Conservation (phyloP, 2,329 filamentous ascomycete species). For the Cladosporium sp. region DNA sequence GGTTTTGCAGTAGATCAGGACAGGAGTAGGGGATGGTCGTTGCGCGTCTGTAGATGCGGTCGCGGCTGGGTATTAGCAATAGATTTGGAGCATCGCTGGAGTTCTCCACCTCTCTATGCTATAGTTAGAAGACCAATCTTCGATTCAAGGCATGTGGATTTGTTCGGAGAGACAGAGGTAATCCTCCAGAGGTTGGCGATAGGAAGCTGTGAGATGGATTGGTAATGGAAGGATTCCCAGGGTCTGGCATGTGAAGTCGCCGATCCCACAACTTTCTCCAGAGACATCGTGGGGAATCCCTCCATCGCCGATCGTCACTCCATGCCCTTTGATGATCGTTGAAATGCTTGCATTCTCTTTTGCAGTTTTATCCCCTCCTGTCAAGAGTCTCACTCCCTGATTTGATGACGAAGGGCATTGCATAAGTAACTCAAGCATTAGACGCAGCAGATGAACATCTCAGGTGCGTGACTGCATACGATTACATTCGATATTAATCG, state of each 20-base stretch:
- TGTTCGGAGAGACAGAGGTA: not conserved
- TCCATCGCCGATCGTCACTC: not conserved
- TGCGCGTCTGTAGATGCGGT: not conserved
- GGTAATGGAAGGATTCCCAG: not conserved
- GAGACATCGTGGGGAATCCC: not conserved
- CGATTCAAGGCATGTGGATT: not conserved
- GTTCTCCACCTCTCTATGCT: not conserved
- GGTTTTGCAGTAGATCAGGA: not conserved
- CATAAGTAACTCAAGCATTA: too few relatives aligned
- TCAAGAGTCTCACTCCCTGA: too few relatives aligned
- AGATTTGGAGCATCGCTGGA: not conserved
- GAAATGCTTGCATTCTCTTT: too few relatives aligned
- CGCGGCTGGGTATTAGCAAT: not conserved
- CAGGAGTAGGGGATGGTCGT: not conserved
- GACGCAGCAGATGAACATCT: too few relatives aligned
- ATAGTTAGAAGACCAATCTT: not conserved
- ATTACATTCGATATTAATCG: too few relatives aligned
- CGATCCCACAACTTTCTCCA: not conserved
- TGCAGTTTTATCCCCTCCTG: too few relatives aligned
- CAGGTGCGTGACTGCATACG: too few relatives aligned
- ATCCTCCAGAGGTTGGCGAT: not conserved
- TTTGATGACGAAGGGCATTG: too few relatives aligned
- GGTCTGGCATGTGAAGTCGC: conserved; percentile 7
- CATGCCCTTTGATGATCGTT: too few relatives aligned
- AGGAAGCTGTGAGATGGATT: not conserved